Evolutionary conservation across 257 asterid genomes (phyloP), one percentile per base, ranked within the genome.

Genomic region (Penstemon newberryi): DNA sequence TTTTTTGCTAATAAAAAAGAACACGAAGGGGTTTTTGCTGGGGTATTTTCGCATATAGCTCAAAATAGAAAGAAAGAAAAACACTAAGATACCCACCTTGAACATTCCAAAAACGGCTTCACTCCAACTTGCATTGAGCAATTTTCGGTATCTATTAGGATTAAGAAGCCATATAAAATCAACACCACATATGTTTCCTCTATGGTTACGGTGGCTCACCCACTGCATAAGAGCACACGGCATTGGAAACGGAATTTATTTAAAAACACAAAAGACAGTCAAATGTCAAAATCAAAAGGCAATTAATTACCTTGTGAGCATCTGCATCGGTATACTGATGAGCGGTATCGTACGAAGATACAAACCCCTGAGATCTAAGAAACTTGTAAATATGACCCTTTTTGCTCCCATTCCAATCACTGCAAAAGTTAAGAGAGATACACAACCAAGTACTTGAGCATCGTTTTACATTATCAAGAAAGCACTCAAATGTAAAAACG

Each of bases 101-200:
- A 94, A 89, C 97, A 94, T 94, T 45, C 96, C 96, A 77, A 94
- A 86, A 33, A 94, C 89, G 1, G 98, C 99, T 60, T 91, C 89
- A 38, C 96, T 87, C 99, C 99, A 94, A 79, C 97, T 94, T 70
- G 95, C 81, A 83, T 85, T 86, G 43, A 94, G 90, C 80, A 91
- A 73, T 80, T 94, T 89, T 71, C 96, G 77, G 77, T 94, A 89
- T 64, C 89, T 77, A 43, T 89, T 87, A 38, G 99, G 99, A 70
- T 94, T 94, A 42, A 94, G 96, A 80, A 94, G 99, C 99, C 99
- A 94, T 81, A 94, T 94, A 58, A 94, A 94, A 81, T 94, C 99
- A 12, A 94, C 99, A 3, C 97, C 99, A 60, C 99, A 94, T 67
- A 94, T 87, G 80, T 94, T 94, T 41, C 99, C 99, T 7, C 96